Percentiles rank a stretch among this genome's conserved stretches.
These are phyloP conservation scores for Daldinia bambusicola DNA, from an alignment of 495 filamentous ascomycete genomes.

Conservation along the genomic window DNA sequence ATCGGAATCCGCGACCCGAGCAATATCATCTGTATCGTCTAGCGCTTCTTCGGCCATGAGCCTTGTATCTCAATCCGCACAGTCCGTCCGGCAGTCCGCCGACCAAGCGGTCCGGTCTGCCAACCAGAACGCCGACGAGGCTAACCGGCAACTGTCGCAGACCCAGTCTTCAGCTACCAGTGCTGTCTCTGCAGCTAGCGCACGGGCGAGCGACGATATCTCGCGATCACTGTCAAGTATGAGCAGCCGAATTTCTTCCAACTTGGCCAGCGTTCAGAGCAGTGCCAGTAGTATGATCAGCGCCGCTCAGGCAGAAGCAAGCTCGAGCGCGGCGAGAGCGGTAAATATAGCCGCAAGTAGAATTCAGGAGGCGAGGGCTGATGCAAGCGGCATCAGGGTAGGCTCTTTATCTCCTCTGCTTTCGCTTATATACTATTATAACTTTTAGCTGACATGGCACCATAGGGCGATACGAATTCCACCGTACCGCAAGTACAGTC, in stretches of 20 bases:
- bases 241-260: conserved; percentile 40
- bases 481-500: conserved; percentile 48
- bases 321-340: conserved; percentile 44
- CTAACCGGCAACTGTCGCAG: conserved; percentile 51
- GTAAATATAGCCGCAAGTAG: conserved; percentile 50
- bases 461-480: conserved; percentile 46
- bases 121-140: conserved; percentile 52
- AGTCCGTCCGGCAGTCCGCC: conserved; percentile 45
- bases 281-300: conserved; percentile 42
- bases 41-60: conserved; percentile 48
- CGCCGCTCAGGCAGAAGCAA: conserved; percentile 40
- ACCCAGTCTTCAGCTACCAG: conserved; percentile 49
- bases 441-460: conserved; percentile 20
- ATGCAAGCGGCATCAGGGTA: conserved; percentile 50
- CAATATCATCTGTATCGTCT: conserved; percentile 48
- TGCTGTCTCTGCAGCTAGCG: conserved; percentile 44
- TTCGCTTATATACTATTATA: not conserved
- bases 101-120: conserved; percentile 44
- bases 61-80: conserved; percentile 44
- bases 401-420: conserved; percentile 18
- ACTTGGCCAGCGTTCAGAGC: conserved; percentile 39
- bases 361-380: conserved; percentile 49
- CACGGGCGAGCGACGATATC: conserved; percentile 42
- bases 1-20: conserved; percentile 51
- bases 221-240: conserved; percentile 40